phyloP scores from a whole-genome alignment of 1,139 yeast species.

The Taphrina deformans region DNA sequence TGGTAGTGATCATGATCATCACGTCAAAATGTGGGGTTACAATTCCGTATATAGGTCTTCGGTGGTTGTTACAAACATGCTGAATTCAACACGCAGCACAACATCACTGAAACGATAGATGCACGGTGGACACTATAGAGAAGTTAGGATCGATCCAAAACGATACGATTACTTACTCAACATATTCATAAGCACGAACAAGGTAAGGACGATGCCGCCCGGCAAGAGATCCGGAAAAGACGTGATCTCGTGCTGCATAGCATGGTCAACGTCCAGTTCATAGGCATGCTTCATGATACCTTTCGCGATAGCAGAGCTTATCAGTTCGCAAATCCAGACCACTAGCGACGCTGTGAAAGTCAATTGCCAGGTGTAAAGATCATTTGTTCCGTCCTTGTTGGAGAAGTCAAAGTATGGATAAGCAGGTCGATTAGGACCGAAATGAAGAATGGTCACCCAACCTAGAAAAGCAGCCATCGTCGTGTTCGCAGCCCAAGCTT shows the following conservation, averaged over 20 bases:
- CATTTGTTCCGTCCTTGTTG: not conserved
- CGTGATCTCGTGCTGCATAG: constrained; percentile 16
- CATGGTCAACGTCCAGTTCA: constrained; percentile 15
- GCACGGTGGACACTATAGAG: constrained; percentile 17
- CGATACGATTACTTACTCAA: constrained; percentile 2
- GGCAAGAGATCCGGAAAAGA: constrained; percentile 29
- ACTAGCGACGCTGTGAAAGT: constrained; percentile 28
- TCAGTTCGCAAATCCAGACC: constrained; percentile 25
- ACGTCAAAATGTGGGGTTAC: too few species aligned
- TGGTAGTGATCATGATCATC: too few species aligned
- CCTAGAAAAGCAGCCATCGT: constrained; percentile 38
- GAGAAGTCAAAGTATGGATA: constrained; percentile 31
- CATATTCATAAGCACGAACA: constrained; percentile 30
- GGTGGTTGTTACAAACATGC: not conserved
- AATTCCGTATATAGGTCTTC: not conserved
- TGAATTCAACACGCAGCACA: not conserved
- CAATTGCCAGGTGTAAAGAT: constrained; percentile 25
- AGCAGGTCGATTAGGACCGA: constrained; percentile 35
- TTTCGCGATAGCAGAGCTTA: constrained; percentile 13
- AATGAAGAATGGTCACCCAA: constrained; percentile 37
- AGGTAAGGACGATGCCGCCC: constrained; percentile 14
- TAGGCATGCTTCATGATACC: constrained; percentile 49
- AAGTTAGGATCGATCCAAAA: not conserved
- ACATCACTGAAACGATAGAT: constrained; percentile 5
- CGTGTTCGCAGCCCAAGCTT: constrained; percentile 36